A percentile compares a stretch with the other conserved stretches of the same genome.
These are phyloP conservation scores for Pyrenophora tritici-repentis DNA, from an alignment of 2,329 filamentous ascomycete species.

Conservation along the genomic window DNA sequence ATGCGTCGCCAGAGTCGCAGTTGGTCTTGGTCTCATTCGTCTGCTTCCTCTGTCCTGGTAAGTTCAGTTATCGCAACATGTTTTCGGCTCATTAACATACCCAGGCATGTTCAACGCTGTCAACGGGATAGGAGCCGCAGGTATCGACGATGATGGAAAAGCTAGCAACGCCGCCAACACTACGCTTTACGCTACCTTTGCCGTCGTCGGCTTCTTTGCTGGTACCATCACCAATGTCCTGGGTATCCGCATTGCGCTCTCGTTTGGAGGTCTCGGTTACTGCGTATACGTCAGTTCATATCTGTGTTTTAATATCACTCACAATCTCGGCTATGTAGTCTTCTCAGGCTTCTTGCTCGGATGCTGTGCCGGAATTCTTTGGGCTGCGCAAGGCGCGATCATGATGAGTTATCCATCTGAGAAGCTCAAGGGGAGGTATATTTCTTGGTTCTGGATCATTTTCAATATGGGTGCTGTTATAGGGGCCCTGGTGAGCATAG, in stretches of 20 bases:
- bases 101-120: conserved; percentile 55
- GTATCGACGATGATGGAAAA: conserved; percentile 50
- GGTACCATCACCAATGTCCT: conserved; percentile 74
- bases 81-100: conserved; percentile 4
- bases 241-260: conserved; percentile 67
- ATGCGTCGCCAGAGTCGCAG: conserved; percentile 53
- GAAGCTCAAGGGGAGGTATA: not conserved
- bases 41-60: conserved; percentile 55
- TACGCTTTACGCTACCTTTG: conserved; percentile 72
- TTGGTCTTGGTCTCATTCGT: conserved; percentile 54
- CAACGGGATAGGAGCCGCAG: conserved; percentile 53
- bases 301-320: conserved; percentile 68
- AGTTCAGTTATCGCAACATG: not conserved
- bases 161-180: conserved; percentile 66
- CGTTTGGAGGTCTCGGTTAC: conserved; percentile 75
- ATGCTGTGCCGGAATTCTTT: conserved; percentile 75
- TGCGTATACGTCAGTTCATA: conserved; percentile 72
- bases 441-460: conserved; percentile 2
- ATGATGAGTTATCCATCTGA: conserved; percentile 55
- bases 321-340: conserved; percentile 69
- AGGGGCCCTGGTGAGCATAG: conserved; percentile 61
- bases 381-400: conserved; percentile 78
- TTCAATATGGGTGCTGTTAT: conserved; percentile 1
- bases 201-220: conserved; percentile 64
- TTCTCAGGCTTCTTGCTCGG: conserved; percentile 75